Base-by-base conservation (phyloP, 2,329 filamentous ascomycete genomes). In the Colletotrichum truncatum region DNA sequence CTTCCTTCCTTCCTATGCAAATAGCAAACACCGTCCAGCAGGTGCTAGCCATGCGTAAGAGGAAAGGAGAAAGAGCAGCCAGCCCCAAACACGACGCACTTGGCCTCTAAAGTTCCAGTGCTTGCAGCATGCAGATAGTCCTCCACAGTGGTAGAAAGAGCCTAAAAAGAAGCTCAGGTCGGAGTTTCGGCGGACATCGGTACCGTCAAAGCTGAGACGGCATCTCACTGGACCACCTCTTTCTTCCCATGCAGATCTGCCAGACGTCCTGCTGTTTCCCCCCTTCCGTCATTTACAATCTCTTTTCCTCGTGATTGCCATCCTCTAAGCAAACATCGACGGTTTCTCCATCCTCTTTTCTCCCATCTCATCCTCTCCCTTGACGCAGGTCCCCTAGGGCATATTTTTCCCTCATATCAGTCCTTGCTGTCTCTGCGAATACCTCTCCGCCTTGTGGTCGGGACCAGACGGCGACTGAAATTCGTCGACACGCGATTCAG, bases 181-280 rank as follows among this genome's bases (percentile, higher is more conserved):
- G 23, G 62, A 16, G 57, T 65, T 55, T 65, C 57, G 57, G 57
- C 43, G 51, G 49, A 43, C 41, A 23, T 62, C 34, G 57, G 57
- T 43, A 65, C 51, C 63, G 34, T 62, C 57, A 65, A 62, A 65
- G 63, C 63, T 62, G 57, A 65, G 57, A 65, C 62, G 41, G 62
- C 25, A 36, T 12, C n/a, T 43, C 43, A 39, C 53, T 52, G 54
- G 25, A 38, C 18, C 21, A 12, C 14, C 56, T 23, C 18, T 18
- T 28, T 30, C 36, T 32, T 41, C 16, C 25, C 12, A 54, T 41
- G 51, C 51, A 54, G 23, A 39, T 30, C 49, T 26, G 21, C n/a
- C 32, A 30, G 34, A 14, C 30, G 26, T n/a, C 30, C 48, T 18
- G n/a, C 43, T 46, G n/a, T 30, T 14, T 34, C 23, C 38, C 56